Base-by-base conservation (phyloP, 2,329 filamentous ascomycete species). In the Epichloe gansuensis region DNA sequence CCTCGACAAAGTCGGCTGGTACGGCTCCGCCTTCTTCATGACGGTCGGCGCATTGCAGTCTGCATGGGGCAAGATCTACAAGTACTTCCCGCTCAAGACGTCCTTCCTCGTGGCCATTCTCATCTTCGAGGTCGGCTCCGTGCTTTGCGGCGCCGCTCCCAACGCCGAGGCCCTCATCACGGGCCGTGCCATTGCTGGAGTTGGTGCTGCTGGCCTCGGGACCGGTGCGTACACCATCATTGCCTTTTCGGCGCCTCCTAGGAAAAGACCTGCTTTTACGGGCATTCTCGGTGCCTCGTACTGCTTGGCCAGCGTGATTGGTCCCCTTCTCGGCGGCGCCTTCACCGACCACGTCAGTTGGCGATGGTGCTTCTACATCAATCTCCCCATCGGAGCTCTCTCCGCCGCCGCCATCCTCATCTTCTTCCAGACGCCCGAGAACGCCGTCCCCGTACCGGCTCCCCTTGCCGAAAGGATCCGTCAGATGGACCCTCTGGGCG, bases 1-100 rank as follows among this genome's bases (percentile, higher is more conserved):
- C 47, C 69, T 80, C 17, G 69, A 72, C 38, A 74, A 80, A 55
- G 72, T 79, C 12, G 74, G 75, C 23, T 83, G 80, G 80, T 83
- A 83, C 57, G 78, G 76, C 2, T 71, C 75, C 15, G 75, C 75
- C 43, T 80, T 75, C 58, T 76, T 78, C 62, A 67, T 77, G 58
- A 74, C 73, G 2, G 61, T 73, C 34, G 74, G 69, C 9, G 66
- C 66, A 53, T 68, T 72, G 58, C 72, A 75, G 59, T 70, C 71
- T 44, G 67, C 68, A 15, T 75, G 69, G 67, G 73, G 73, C 50
- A 77, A 77, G 51, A 65, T 66, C 3, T 75, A 72, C 63, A 74
- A 72, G 56, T 78, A 76, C 62, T 81, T 80, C 57, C 66, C 72
- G 12, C 69, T 80, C 54, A 74, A 73, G 61, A 70, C 67, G 49